Evolutionary conservation across 768 basidiomycete genomes (phyloP).

Genomic region (Tricholomella constricta): DNA sequence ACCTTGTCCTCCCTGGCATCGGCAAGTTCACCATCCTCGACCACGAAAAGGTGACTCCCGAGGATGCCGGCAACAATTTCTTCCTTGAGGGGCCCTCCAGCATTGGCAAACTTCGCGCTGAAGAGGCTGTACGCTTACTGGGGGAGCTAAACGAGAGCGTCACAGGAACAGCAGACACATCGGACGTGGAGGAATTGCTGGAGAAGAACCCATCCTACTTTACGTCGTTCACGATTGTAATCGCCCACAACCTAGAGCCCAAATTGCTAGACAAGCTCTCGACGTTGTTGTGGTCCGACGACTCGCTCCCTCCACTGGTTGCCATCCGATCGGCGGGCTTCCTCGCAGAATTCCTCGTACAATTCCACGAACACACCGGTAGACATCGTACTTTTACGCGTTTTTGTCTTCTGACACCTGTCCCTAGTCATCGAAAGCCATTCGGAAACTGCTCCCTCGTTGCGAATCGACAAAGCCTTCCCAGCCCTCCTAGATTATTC

Average conservation of each 20-base stretch:
- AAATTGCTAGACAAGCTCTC: conserved; percentile 59
- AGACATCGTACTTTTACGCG: conserved; percentile 26
- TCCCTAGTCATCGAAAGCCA: conserved; percentile 86
- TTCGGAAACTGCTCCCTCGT: conserved; percentile 69
- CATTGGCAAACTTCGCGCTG: conserved; percentile 77
- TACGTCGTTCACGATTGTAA: conserved; percentile 72
- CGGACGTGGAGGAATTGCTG: conserved; percentile 60
- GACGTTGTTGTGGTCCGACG: conserved; percentile 65
- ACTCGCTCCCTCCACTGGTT: conserved; percentile 66
- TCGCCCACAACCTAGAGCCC: conserved; percentile 79
- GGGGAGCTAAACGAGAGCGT: conserved; percentile 89
- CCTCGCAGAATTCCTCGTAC: conserved; percentile 84
- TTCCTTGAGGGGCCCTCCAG: conserved; percentile 80
- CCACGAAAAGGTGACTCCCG: conserved; percentile 53
- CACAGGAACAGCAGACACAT: conserved; percentile 61
- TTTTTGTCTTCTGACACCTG: neutral
- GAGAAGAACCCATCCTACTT: conserved; percentile 55
- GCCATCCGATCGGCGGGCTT: conserved; percentile 87
- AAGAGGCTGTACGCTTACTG: conserved; percentile 76
- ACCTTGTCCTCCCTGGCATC: conserved; percentile 94
- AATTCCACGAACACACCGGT: conserved; percentile 89
- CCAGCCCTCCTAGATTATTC: conserved; percentile 77
- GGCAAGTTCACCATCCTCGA: conserved; percentile 96
- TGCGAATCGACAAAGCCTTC: conserved; percentile 91
- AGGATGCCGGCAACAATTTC: conserved; percentile 95